A percentile compares a stretch with the other conserved stretches of the same genome.
These are phyloP conservation scores for Capsicum chinense DNA, from an alignment of 257 asterid genomes.

Conservation along the genomic window DNA sequence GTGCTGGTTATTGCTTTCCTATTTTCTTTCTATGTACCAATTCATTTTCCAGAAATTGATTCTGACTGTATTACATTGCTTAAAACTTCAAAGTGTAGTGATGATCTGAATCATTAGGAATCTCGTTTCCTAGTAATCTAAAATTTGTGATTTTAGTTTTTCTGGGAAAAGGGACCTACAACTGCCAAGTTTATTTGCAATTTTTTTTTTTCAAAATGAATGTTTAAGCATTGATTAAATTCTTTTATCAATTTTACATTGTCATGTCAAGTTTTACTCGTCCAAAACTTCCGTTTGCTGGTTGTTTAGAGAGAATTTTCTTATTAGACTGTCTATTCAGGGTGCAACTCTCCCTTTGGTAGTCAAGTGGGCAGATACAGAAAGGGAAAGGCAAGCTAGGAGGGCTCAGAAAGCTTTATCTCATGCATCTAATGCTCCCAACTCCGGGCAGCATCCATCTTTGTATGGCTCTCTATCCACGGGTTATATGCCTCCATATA, in stretches of 20 bases:
- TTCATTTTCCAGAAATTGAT: slow-evolving; percentile 8
- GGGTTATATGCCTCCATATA: slow-evolving; percentile 84
- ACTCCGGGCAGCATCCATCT: slow-evolving; percentile 73
- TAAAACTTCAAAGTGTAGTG: not conserved
- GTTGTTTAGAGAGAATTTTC: not conserved
- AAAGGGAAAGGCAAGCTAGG: slow-evolving; percentile 90
- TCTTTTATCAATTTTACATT: not conserved
- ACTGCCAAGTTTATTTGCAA: not conserved
- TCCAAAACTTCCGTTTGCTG: not conserved
- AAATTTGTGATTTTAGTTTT: not conserved
- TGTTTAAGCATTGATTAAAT: slow-evolving; percentile 21
- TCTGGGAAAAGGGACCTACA: not conserved
- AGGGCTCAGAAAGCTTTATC: slow-evolving; percentile 87
- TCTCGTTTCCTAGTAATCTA: slow-evolving; percentile 20
- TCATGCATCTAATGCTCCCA: slow-evolving; percentile 57
- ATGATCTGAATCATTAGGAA: slow-evolving; percentile 8
- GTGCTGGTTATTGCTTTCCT: not conserved
- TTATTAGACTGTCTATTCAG: slow-evolving; percentile 38
- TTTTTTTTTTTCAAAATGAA: slow-evolving; percentile 14
- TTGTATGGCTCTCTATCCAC: slow-evolving; percentile 76
- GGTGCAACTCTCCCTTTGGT: slow-evolving; percentile 93
- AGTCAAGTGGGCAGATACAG: slow-evolving; percentile 99
- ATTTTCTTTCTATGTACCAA: not conserved
- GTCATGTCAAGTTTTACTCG: slow-evolving; percentile 9
- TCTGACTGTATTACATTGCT: not conserved